These are phyloP conservation scores for rapeseed (Brassica napus) DNA, from an alignment of 345 rosid genomes.

Conservation along the genomic window DNA sequence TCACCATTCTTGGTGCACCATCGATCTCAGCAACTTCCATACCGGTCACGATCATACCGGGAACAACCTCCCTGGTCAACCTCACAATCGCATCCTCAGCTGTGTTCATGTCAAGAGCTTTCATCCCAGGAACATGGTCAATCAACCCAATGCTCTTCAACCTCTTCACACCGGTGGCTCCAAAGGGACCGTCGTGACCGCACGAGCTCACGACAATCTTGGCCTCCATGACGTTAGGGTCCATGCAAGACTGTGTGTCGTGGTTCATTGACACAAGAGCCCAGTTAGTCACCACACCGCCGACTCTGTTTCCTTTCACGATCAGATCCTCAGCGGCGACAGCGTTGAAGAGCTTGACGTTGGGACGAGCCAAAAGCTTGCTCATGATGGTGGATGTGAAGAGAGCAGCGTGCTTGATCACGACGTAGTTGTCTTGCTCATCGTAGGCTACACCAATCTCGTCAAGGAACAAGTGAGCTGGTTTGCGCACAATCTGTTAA, in stretches of 20 bases:
- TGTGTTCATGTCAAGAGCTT: conserved; percentile 86
- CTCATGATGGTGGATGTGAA: conserved; percentile 98
- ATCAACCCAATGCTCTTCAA: conserved; percentile 86
- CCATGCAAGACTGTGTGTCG: conserved; percentile 94
- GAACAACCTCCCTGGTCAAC: conserved; percentile 82
- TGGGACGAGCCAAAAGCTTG: conserved; percentile 89
- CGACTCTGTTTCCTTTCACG: conserved; percentile 68
- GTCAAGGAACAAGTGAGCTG: conserved; percentile 81
- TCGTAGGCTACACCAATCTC: conserved; percentile 82
- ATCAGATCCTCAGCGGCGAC: conserved; percentile 94
- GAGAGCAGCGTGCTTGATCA: conserved; percentile 88
- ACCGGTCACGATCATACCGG: conserved; percentile 91
- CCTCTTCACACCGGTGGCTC: conserved; percentile 93
- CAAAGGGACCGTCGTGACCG: conserved; percentile 97
- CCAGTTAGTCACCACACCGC: conserved; percentile 96
- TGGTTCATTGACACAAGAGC: conserved; percentile 94
- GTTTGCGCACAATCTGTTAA: conserved; percentile 83
- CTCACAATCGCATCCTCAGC: conserved; percentile 93
- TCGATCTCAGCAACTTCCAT: conserved; percentile 99
- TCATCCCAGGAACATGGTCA: conserved; percentile 82
- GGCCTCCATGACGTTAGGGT: conserved; percentile 98
- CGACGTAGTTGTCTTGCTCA: conserved; percentile 79
- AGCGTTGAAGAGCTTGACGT: conserved; percentile 93
- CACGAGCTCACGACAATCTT: conserved; percentile 96
- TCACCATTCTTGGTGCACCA: conserved; percentile 89